These are phyloP conservation scores for Leishmania martiniquensis DNA, from an alignment of 208 protist genomes.

Conservation along the genomic window DNA sequence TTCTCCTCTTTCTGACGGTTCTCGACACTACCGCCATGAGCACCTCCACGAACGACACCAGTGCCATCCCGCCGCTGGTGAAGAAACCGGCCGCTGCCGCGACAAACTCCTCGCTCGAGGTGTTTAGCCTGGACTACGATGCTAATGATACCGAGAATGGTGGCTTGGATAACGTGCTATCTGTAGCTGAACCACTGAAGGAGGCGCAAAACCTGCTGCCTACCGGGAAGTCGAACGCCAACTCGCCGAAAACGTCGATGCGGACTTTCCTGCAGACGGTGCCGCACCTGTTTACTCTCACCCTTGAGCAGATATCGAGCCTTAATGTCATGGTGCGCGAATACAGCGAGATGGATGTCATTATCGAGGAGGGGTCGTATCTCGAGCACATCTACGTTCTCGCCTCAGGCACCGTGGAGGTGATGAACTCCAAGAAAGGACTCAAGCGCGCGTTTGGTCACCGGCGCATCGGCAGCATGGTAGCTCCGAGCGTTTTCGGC, in stretches of 20 bases:
- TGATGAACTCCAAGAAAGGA: conserved; percentile 84
- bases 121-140: conserved; percentile 20
- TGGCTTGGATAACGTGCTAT: conserved; percentile 24
- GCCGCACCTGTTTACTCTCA: conserved; percentile 75
- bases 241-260: conserved; percentile 38
- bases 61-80: neutral
- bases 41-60: no score
- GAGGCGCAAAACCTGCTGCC: conserved; percentile 22
- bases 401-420: conserved; percentile 79
- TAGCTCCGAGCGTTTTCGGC: conserved; percentile 73
- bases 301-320: conserved; percentile 46
- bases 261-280: conserved; percentile 78
- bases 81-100: conserved; percentile 9
- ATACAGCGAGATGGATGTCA: conserved; percentile 83
- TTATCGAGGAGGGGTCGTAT: conserved; percentile 68
- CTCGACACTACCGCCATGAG: neutral
- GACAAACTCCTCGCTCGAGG: neutral
- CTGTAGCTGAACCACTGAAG: conserved; percentile 34
- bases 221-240: neutral
- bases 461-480: conserved; percentile 77
- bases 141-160: conserved; percentile 14
- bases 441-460: conserved; percentile 71
- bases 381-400: conserved; percentile 84
- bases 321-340: conserved; percentile 81
- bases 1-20: neutral